phyloP scores from a whole-genome alignment of 2,329 filamentous ascomycete genomes.

The Boeremia lycopersici region DNA sequence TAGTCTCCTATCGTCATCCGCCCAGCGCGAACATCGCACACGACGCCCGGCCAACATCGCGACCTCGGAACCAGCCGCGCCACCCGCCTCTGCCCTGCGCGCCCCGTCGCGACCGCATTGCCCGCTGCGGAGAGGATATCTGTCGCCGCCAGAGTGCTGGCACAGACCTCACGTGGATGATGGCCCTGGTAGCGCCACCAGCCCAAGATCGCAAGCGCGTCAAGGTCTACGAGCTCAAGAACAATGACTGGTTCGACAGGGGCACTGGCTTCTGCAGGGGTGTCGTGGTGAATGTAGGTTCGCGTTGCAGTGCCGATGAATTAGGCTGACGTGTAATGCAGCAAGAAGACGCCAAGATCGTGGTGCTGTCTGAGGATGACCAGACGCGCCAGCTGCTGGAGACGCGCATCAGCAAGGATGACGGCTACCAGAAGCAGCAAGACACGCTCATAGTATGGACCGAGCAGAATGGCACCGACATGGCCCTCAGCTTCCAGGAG shows the following conservation, averaged over 20 bases:
- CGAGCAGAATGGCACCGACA: slow-evolving; percentile 86
- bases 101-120: slow-evolving; percentile 34
- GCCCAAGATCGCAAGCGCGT: slow-evolving; percentile 69
- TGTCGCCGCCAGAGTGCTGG: slow-evolving; percentile 42
- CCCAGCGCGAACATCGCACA: slow-evolving; percentile 26
- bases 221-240: slow-evolving; percentile 97
- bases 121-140: slow-evolving; percentile 44
- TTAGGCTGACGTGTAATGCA: slow-evolving; percentile 57
- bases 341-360: slow-evolving; percentile 82
- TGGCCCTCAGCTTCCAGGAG: slow-evolving; percentile 98
- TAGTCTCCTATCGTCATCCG: slow-evolving; percentile 29
- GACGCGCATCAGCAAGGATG: slow-evolving; percentile 88
- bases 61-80: slow-evolving; percentile 8
- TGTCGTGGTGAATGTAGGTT: slow-evolving; percentile 71
- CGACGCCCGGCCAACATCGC: slow-evolving; percentile 18
- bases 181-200: slow-evolving; percentile 51
- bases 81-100: slow-evolving; percentile 22
- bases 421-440: slow-evolving; percentile 98
- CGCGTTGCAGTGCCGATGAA: slow-evolving; percentile 7
- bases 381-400: slow-evolving; percentile 83
- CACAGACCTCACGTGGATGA: slow-evolving; percentile 37
- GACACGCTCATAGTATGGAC: slow-evolving; percentile 99
- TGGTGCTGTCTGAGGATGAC: slow-evolving; percentile 92
- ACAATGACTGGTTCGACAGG: slow-evolving; percentile 99
- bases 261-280: slow-evolving; percentile 95